A percentile compares a stretch with the other conserved stretches of the same genome.
These are phyloP conservation scores for Psidium guajava DNA, from an alignment of 345 rosid genomes.

Conservation along the genomic window DNA sequence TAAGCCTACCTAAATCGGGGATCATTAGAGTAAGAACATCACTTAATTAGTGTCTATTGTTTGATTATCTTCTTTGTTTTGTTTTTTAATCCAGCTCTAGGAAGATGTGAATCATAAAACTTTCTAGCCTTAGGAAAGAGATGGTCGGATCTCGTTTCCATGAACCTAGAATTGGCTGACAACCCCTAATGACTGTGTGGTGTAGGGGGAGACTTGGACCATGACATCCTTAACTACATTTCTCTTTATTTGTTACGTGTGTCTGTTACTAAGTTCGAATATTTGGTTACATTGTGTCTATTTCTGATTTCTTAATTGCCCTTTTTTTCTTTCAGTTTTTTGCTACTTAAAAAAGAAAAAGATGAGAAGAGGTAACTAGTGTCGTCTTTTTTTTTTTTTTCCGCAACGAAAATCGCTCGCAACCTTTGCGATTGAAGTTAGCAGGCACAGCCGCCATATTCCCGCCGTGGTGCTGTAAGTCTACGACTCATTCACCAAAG, in stretches of 20 bases:
- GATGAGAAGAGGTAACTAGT: neutral
- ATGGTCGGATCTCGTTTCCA: neutral
- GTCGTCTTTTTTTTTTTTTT: neutral
- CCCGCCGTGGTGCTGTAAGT: neutral
- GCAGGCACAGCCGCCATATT: neutral
- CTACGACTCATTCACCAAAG: neutral
- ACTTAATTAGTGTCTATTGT: neutral
- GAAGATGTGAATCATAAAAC: neutral
- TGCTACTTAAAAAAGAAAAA: neutral
- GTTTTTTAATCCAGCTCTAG: neutral
- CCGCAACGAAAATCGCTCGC: accelerated
- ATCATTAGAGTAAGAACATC: neutral
- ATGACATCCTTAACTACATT: neutral
- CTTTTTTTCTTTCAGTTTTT: neutral
- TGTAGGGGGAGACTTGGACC: neutral
- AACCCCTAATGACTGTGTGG: neutral
- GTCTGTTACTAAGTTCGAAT: neutral
- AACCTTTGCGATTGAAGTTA: neutral
- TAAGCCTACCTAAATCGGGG: neutral
- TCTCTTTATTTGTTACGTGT: neutral
- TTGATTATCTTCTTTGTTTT: neutral
- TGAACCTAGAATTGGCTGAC: neutral
- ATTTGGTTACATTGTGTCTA: neutral
- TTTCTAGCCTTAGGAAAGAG: neutral
- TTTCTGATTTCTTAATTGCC: neutral